A percentile compares a stretch with the other conserved stretches of the same genome.
Evolutionary conservation across 2,329 filamentous ascomycete species (phyloP).

Genomic region (Alternaria postmessia): DNA sequence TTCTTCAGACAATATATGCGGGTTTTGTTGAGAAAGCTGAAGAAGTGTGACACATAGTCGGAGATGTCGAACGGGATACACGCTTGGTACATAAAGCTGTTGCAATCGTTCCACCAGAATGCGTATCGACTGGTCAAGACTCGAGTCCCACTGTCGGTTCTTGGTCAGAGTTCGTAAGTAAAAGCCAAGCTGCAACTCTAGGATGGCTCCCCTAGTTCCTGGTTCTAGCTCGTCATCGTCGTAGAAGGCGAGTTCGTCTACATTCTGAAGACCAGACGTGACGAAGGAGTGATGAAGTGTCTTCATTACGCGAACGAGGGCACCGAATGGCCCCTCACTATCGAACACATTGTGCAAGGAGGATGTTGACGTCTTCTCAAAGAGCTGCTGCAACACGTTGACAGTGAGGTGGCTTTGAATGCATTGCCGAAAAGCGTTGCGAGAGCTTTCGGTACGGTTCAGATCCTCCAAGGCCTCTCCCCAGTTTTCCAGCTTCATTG

Average conservation of each 20-base stretch:
- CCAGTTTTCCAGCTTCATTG: constrained; percentile 71
- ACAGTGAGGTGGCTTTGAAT: constrained; percentile 68
- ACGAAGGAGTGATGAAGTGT: constrained; percentile 65
- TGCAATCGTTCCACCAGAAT: constrained; percentile 32
- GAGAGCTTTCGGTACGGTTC: constrained; percentile 65
- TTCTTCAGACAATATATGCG: constrained; percentile 61
- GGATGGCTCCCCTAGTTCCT: constrained; percentile 46
- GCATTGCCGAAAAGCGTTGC: constrained; percentile 67
- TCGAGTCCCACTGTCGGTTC: constrained; percentile 41
- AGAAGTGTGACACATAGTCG: constrained; percentile 38
- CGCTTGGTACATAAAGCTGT: constrained; percentile 36
- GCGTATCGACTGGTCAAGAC: constrained; percentile 36
- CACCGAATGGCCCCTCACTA: constrained; percentile 58
- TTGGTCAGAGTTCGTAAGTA: constrained; percentile 40
- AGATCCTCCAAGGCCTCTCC: constrained; percentile 66
- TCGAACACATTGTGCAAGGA: constrained; percentile 65
- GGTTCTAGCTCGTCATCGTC: constrained; percentile 43
- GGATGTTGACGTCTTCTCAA: constrained; percentile 57
- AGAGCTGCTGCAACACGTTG: constrained; percentile 65
- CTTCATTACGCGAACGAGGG: constrained; percentile 67
- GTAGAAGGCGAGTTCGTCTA: constrained; percentile 57
- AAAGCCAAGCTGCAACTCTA: constrained; percentile 55
- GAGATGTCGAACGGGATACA: constrained; percentile 45
- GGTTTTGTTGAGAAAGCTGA: constrained; percentile 62
- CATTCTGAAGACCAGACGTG: constrained; percentile 56